Conservation (phyloP, 2,329 filamentous ascomycete genomes). For the Trichophyton equinum region DNA sequence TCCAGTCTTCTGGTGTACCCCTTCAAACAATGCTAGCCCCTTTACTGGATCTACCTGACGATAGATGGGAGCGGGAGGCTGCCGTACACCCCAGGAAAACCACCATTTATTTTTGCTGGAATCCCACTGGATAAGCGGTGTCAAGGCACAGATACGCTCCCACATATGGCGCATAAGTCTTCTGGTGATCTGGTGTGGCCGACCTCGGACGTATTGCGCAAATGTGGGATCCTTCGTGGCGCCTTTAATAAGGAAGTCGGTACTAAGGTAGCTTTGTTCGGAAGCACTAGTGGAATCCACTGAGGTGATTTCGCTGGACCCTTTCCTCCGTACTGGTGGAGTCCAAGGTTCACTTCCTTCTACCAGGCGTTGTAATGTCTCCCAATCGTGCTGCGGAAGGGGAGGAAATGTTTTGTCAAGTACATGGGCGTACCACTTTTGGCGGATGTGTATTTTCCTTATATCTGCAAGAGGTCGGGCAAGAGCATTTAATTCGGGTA, state of each 20-base stretch:
- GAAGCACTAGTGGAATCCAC: neutral
- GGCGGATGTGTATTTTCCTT: conserved; percentile 23
- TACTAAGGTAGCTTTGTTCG: conserved; percentile 11
- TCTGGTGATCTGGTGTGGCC: conserved; percentile 29
- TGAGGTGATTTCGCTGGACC: neutral
- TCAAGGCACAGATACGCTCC: conserved; percentile 24
- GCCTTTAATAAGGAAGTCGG: conserved; percentile 24
- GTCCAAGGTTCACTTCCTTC: conserved; percentile 23
- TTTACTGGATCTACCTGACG: conserved; percentile 10
- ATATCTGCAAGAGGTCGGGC: conserved; percentile 22
- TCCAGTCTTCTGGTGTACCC: conserved; percentile 10
- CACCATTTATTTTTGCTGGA: conserved; percentile 14
- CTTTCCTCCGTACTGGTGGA: conserved; percentile 19
- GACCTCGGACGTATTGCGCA: conserved; percentile 21
- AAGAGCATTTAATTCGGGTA: conserved; percentile 29
- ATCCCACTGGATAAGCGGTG: conserved; percentile 22
- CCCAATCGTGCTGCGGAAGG: conserved; percentile 26
- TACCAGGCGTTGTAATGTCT: conserved; percentile 23
- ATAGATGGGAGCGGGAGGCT: neutral
- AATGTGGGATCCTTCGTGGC: conserved; percentile 28
- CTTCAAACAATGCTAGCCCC: conserved; percentile 11
- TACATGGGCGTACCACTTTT: conserved; percentile 26
- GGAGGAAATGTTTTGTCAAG: conserved; percentile 27
- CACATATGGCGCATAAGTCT: conserved; percentile 30
- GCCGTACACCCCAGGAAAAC: conserved; percentile 21